These are phyloP conservation scores for Coemansia sp. DNA, from an alignment of 192 early-diverging fungal species.

Conservation along the genomic window DNA sequence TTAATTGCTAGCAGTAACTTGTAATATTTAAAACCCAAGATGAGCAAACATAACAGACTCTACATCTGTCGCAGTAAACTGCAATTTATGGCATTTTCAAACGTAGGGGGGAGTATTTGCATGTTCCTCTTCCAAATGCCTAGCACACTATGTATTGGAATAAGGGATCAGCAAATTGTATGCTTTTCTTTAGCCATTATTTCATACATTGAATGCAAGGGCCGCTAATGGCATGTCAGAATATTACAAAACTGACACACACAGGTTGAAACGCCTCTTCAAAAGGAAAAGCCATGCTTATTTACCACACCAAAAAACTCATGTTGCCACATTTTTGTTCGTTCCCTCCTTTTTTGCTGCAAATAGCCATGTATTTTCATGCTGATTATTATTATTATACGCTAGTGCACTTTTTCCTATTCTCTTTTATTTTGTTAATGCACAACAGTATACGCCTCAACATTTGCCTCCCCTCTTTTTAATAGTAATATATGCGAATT, in stretches of 20 bases:
- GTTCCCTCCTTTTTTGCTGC: not conserved
- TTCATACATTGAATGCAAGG: too few relatives aligned
- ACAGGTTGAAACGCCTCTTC: not conserved
- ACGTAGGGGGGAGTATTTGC: too few relatives aligned
- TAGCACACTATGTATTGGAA: too few relatives aligned
- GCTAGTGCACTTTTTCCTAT: not conserved
- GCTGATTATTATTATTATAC: not conserved
- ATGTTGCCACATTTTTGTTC: constrained; percentile 4
- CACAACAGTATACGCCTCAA: not conserved
- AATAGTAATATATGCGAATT: not conserved
- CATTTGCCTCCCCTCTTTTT: too few relatives aligned
- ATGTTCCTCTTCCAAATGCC: too few relatives aligned
- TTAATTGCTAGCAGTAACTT: too few relatives aligned
- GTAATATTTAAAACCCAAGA: too few relatives aligned
- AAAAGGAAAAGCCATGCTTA: constrained; percentile 6
- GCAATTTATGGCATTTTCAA: constrained; percentile 2
- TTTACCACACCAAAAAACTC: not conserved
- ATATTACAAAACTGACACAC: too few relatives aligned
- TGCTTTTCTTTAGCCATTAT: too few relatives aligned
- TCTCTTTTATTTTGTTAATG: not conserved
- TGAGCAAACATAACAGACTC: not conserved
- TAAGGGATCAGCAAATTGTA: too few relatives aligned
- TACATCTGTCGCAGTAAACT: not conserved
- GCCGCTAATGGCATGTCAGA: too few relatives aligned
- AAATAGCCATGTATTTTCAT: constrained; percentile 4